Evolutionary conservation across 768 basidiomycete genomes (phyloP).

Genomic region (Xerocomellus amylosporus): DNA sequence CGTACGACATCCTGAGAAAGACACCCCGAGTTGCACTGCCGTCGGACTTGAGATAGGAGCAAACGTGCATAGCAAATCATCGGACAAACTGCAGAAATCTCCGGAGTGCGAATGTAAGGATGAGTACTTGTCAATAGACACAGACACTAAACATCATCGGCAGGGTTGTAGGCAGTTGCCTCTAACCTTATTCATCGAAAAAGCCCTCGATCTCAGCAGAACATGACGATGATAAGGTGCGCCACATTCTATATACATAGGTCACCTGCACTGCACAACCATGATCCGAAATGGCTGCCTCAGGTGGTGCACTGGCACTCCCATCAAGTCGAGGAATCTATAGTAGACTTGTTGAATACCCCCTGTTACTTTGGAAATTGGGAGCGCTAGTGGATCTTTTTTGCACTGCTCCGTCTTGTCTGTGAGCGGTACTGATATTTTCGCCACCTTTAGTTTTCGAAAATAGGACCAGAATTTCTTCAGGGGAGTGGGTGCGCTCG

Average conservation of each 20-base stretch:
- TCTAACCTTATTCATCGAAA: constrained; percentile 11
- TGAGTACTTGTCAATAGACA: not conserved
- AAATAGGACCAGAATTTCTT: not conserved
- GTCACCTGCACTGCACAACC: constrained; percentile 1
- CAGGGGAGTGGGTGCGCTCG: not conserved
- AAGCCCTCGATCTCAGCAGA: constrained; percentile 9
- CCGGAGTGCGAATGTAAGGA: not conserved
- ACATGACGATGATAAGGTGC: not conserved
- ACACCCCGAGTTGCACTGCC: not conserved
- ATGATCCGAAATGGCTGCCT: constrained; percentile 9
- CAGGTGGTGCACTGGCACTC: not conserved
- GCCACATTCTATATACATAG: not conserved
- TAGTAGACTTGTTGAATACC: no score
- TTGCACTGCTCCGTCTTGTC: not conserved
- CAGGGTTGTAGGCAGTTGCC: not conserved
- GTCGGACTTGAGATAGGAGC: not conserved
- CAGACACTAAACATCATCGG: constrained; percentile 7
- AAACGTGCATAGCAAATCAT: not conserved
- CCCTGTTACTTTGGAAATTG: not conserved
- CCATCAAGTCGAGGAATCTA: not conserved
- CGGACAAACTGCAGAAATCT: not conserved
- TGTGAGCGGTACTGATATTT: not conserved
- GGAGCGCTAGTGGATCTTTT: not conserved
- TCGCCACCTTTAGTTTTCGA: not conserved
- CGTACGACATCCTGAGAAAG: not conserved